These are phyloP conservation scores for Kodamaea laetipori DNA, from an alignment of 805 yeast species.

Conservation along the genomic window DNA sequence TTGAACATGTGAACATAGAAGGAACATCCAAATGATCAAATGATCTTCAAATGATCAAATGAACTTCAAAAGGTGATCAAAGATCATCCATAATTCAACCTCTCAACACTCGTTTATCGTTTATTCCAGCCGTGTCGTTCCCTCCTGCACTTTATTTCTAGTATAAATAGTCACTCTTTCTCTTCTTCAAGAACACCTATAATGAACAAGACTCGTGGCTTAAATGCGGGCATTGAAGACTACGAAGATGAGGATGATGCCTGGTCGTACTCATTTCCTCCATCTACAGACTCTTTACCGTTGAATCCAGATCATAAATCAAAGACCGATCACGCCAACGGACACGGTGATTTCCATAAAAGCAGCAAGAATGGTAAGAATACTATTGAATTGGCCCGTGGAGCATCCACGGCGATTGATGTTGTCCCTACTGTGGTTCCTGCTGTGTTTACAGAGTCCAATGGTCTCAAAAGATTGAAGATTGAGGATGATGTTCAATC, in stretches of 20 bases:
- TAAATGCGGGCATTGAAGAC: not conserved
- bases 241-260: slow-evolving; percentile 41
- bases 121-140: slow-evolving; percentile 5
- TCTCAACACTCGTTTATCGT: not conserved
- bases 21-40: too few species aligned
- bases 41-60: too few species aligned
- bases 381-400: not conserved
- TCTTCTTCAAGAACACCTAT: not conserved
- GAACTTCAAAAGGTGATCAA: too few species aligned
- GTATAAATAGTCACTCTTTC: slow-evolving; percentile 5
- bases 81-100: too few species aligned
- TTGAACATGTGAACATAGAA: too few species aligned
- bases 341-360: not conserved
- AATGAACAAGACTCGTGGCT: slow-evolving; percentile 2
- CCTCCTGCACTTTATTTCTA: not conserved
- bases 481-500: slow-evolving; percentile 13
- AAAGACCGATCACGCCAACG: not conserved
- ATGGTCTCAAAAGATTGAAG: slow-evolving; percentile 1
- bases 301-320: too few species aligned
- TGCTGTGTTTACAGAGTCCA: not conserved
- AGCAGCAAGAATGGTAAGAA: not conserved
- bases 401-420: not conserved
- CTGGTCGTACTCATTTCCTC: slow-evolving; percentile 44
- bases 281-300: slow-evolving; percentile 35
- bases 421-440: too few species aligned